phyloP scores from a whole-genome alignment of 2,329 filamentous ascomycete genomes.

The Fusarium chuoi region DNA sequence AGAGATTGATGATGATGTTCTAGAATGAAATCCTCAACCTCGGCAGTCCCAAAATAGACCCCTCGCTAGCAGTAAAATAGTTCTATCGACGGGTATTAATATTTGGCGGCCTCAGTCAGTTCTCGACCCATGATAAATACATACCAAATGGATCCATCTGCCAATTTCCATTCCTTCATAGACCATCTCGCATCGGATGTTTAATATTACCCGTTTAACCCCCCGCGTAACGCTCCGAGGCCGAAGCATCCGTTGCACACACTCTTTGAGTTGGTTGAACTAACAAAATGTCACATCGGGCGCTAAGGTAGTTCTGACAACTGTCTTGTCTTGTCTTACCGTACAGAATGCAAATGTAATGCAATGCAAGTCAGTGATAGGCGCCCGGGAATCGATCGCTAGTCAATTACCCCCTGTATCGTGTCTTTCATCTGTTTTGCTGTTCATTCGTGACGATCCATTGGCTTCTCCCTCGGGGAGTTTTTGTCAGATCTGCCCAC shows the following conservation, averaged over 20 bases:
- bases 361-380: background rate
- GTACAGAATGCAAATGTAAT: background rate
- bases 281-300: constrained; percentile 1
- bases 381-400: background rate
- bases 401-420: background rate
- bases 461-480: background rate
- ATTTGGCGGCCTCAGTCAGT: constrained; percentile 2
- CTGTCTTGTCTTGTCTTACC: background rate
- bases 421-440: background rate
- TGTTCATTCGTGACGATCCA: background rate
- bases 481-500: background rate
- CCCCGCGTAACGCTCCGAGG: background rate
- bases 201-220: background rate
- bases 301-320: background rate
- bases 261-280: background rate
- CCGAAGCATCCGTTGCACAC: constrained; percentile 9
- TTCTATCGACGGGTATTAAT: background rate
- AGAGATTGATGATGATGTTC: background rate
- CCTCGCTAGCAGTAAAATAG: background rate
- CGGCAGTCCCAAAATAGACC: background rate
- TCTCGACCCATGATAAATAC: constrained; percentile 13
- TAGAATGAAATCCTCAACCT: background rate
- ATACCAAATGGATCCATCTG: constrained; percentile 10
- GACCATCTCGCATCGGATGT: constrained; percentile 9
- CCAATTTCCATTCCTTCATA: constrained; percentile 2